These are phyloP conservation scores for Craspedostauros australis DNA, from an alignment of 108 stramenopile species.

Conservation along the genomic window DNA sequence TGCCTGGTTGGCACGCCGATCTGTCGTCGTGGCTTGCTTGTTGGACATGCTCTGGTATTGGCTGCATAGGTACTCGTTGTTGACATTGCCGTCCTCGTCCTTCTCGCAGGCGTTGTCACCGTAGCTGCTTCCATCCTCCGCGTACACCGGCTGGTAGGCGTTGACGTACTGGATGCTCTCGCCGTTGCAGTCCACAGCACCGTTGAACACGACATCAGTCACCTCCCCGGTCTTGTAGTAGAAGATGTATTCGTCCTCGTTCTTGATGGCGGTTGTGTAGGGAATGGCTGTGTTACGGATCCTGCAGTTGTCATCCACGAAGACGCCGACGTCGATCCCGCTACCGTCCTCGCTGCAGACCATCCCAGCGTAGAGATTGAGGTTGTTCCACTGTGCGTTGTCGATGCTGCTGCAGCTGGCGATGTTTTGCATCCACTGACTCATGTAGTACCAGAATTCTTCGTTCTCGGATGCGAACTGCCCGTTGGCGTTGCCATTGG, in stretches of 20 bases:
- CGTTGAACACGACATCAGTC: not conserved
- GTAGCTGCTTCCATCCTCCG: not conserved
- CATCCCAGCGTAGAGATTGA: constrained; percentile 31
- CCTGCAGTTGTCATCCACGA: constrained; percentile 51
- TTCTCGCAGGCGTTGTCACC: not conserved
- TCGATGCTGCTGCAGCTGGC: constrained; percentile 1
- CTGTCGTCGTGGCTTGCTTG: too few relatives aligned
- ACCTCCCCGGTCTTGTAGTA: not conserved
- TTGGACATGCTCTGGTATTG: not conserved
- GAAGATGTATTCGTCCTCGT: not conserved
- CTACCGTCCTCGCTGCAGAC: constrained; percentile 52
- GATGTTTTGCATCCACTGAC: not conserved
- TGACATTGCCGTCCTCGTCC: not conserved
- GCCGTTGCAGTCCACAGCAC: constrained; percentile 6
- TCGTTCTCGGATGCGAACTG: too few relatives aligned
- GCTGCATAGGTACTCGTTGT: constrained; percentile 2
- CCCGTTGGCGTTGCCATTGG: too few relatives aligned
- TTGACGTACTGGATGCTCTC: constrained; percentile 7
- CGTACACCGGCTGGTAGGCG: constrained; percentile 3
- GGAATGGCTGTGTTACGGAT: constrained; percentile 17
- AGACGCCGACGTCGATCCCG: constrained; percentile 52
- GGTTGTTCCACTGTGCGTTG: constrained; percentile 3
- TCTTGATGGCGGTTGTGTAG: not conserved
- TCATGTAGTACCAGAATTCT: not conserved
- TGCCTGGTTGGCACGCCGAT: too few relatives aligned